phyloP scores from a whole-genome alignment of 805 yeast species.

The Candida schatavii region DNA sequence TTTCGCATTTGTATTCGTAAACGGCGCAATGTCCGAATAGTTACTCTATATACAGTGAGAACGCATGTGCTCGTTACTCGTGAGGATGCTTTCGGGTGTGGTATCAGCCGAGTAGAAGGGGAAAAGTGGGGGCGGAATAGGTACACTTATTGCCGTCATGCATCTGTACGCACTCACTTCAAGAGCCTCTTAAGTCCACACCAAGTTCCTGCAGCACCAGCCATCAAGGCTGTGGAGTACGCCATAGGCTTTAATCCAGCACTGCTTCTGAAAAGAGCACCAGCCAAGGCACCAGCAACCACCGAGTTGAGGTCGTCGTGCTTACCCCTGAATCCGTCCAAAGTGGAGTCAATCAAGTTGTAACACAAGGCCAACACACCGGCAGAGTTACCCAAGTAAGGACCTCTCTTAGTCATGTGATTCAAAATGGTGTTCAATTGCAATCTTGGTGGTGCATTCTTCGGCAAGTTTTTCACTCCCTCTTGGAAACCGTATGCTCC shows the following conservation, averaged over 20 bases:
- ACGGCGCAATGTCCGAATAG: too few species aligned
- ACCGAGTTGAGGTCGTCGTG: constrained; percentile 86
- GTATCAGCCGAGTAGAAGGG: too few species aligned
- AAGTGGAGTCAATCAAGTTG: constrained; percentile 75
- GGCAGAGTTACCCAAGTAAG: constrained; percentile 90
- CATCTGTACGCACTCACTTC: constrained; percentile 4
- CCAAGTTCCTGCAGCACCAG: constrained; percentile 93
- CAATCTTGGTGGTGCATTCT: constrained; percentile 72
- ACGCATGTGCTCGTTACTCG: too few species aligned
- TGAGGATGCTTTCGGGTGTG: too few species aligned
- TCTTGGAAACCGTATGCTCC: constrained; percentile 87
- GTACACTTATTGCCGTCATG: neutral
- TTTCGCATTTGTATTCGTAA: too few species aligned
- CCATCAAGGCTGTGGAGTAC: constrained; percentile 77
- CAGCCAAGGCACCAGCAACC: constrained; percentile 87
- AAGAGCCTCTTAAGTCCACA: constrained; percentile 64
- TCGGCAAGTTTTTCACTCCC: constrained; percentile 77
- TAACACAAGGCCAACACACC: constrained; percentile 91
- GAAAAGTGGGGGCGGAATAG: neutral
- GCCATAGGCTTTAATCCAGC: constrained; percentile 88
- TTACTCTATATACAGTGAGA: too few species aligned
- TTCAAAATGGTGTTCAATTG: constrained; percentile 87
- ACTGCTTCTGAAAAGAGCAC: constrained; percentile 85
- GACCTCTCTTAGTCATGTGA: constrained; percentile 93
- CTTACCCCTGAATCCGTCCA: constrained; percentile 80